A percentile compares a stretch with the other conserved stretches of the same genome.
Evolutionary conservation across 2,329 filamentous ascomycete species (phyloP).

Genomic region (Aspergillus awamori): DNA sequence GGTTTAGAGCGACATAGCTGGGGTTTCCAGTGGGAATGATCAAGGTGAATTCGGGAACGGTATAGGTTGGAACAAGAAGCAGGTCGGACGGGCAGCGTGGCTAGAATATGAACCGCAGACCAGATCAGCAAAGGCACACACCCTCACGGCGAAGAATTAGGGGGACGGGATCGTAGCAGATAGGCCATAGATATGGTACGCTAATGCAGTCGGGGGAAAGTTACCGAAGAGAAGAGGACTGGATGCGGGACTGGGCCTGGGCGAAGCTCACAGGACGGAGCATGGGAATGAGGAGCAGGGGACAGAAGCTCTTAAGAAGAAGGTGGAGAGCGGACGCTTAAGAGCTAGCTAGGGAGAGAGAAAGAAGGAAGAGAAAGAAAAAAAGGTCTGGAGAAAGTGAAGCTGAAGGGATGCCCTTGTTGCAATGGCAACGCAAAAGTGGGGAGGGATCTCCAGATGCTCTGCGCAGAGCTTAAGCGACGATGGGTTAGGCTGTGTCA

Average conservation of each 20-base stretch:
- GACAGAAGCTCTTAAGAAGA: constrained; percentile 24
- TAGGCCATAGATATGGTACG: constrained; percentile 18
- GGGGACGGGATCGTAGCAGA: constrained; percentile 10
- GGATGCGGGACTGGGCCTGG: constrained; percentile 15
- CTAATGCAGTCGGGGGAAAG: constrained; percentile 25
- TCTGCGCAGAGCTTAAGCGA: constrained; percentile 30
- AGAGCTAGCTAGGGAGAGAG: constrained; percentile 18
- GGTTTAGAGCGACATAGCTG: constrained; percentile 36
- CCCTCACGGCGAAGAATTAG: constrained; percentile 6
- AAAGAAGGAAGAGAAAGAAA: constrained; percentile 27
- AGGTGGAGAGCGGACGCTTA: constrained; percentile 16
- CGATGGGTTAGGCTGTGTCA: constrained; percentile 22
- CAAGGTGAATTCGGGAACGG: constrained; percentile 15
- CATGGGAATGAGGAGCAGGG: constrained; percentile 22
- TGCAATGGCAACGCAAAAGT: constrained; percentile 47
- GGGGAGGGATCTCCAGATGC: constrained; percentile 44
- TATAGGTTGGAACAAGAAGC: constrained; percentile 14
- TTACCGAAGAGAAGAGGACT: constrained; percentile 24
- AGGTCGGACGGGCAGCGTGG: constrained; percentile 16
- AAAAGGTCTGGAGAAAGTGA: constrained; percentile 39
- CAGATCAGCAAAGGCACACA: constrained; percentile 17
- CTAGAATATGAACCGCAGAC: constrained; percentile 13
- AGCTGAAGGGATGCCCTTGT: constrained; percentile 46
- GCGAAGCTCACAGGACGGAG: constrained; percentile 20
- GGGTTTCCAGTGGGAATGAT: constrained; percentile 4